Conservation (phyloP, 2,329 filamentous ascomycete genomes). For the Aspergillus ruber region DNA sequence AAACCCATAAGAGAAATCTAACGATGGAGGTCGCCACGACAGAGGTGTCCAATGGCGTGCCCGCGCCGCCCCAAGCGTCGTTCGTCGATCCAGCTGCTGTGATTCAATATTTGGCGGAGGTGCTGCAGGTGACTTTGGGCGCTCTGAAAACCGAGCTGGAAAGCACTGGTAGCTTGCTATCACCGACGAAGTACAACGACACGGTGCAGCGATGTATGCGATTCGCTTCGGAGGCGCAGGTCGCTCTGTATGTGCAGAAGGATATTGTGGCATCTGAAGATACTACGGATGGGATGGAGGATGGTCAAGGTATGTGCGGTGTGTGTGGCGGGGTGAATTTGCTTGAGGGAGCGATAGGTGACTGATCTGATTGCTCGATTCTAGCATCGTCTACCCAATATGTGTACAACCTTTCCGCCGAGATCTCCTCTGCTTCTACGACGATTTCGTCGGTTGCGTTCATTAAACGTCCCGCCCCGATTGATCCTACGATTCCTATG, state of each 20-base stretch:
- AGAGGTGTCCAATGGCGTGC: constrained; percentile 30
- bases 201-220: constrained; percentile 81
- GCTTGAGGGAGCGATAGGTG: constrained; percentile 3
- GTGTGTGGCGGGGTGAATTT: neutral
- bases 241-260: constrained; percentile 86
- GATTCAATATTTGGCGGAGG: constrained; percentile 63
- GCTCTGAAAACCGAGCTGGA: constrained; percentile 73
- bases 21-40: constrained; percentile 35
- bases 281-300: constrained; percentile 30
- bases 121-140: constrained; percentile 68
- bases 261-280: constrained; percentile 52
- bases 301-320: constrained; percentile 35
- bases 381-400: constrained; percentile 43
- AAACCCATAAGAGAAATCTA: constrained; percentile 17
- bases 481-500: constrained; percentile 76
- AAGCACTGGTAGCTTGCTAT: constrained; percentile 73
- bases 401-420: constrained; percentile 71
- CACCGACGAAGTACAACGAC: constrained; percentile 63
- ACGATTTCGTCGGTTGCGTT: constrained; percentile 85
- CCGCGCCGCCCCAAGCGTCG: constrained; percentile 23
- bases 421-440: constrained; percentile 66
- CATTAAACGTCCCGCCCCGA: constrained; percentile 80
- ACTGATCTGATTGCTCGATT: neutral
- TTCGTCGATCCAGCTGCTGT: constrained; percentile 61
- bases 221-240: constrained; percentile 82